Base-by-base conservation (phyloP, 768 basidiomycete genomes). In the Lactifluus subvellereus region DNA sequence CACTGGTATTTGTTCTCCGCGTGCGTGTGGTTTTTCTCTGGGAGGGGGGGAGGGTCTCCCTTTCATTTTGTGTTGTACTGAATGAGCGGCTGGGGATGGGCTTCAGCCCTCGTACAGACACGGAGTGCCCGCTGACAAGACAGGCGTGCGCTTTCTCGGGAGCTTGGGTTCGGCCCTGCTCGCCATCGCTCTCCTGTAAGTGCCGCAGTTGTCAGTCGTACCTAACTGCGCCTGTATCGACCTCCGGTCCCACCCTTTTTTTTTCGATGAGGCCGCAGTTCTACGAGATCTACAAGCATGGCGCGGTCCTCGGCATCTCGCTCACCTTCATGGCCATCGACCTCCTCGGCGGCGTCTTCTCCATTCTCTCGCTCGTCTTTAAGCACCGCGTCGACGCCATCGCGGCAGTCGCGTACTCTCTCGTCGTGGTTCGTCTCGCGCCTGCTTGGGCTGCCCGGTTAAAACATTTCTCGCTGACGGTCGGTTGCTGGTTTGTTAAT, bases 291-390 rank as follows among this genome's bases (percentile, higher is more conserved):
- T 87, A 80, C 73, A 80, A 81, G 64, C 77, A 79, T 68, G 77
- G 77, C 65, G 80, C 84, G 66, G 85, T 88, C 43, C 69, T 82
- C 27, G 90, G 91, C 8, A 83, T 94, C 56, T 88, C 86, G 0
- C 74, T 88, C 49, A 48, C 77, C 7, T 91, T 92, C 75, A 85
- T 92, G 76, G 66, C 73, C 9, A 77, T 92, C 55, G 91, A 94
- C 69, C 77, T 85, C 58, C 70, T 84, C 9, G 91, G 89, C 35
- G 85, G 82, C 6, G 72, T 91, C 2, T 90, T 90, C 74, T 86
- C 82, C 59, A 78, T 82, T 64, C 75, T 89, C 7, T 87, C 86
- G 32, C 78, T 91, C n/a, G 79, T 76, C 38, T 89, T 90, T 75
- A 83, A 85, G 66, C 71, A 73, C 6, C 68, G 80, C 9, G 84